Evolutionary conservation across 495 filamentous ascomycete species (phyloP).

Genomic region (Neurospora sublineolata): DNA sequence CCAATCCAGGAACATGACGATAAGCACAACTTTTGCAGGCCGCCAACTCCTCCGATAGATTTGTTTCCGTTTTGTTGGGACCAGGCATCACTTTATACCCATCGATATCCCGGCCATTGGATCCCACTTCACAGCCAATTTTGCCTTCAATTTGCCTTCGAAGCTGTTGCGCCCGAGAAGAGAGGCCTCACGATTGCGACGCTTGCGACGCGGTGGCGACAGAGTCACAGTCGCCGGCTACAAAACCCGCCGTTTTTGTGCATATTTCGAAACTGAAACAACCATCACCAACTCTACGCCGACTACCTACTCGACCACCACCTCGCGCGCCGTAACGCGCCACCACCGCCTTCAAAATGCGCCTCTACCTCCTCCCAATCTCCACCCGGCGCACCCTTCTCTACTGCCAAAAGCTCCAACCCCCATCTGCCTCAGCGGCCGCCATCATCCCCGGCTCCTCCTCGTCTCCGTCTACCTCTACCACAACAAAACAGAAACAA

Average conservation of each 20-base stretch:
- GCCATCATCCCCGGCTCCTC: slow-evolving; percentile 50
- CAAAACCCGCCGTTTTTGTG: not conserved
- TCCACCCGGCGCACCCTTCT: slow-evolving; percentile 84
- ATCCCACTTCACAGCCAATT: not conserved
- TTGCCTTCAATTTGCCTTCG: not conserved
- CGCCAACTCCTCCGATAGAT: not conserved
- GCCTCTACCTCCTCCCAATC: slow-evolving; percentile 89
- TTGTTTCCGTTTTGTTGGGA: not conserved
- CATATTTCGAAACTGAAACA: not conserved
- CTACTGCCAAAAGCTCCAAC: slow-evolving; percentile 69
- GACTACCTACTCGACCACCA: not conserved
- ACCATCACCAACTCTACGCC: not conserved
- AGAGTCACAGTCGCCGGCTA: not conserved
- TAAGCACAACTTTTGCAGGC: not conserved
- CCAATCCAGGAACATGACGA: not conserved
- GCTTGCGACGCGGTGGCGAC: not conserved
- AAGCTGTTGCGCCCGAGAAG: not conserved
- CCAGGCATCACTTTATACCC: not conserved
- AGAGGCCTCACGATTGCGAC: not conserved
- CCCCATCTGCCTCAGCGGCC: slow-evolving; percentile 15
- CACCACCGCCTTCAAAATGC: slow-evolving; percentile 47
- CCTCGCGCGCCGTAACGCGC: not conserved
- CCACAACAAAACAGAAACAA: slow-evolving; percentile 32
- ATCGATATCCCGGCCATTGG: not conserved
- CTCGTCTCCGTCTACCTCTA: slow-evolving; percentile 84